A percentile compares a stretch with the other conserved stretches of the same genome.
These are phyloP conservation scores for Yamadazyma ubonensis DNA, from an alignment of 805 yeast genomes.

Conservation along the genomic window DNA sequence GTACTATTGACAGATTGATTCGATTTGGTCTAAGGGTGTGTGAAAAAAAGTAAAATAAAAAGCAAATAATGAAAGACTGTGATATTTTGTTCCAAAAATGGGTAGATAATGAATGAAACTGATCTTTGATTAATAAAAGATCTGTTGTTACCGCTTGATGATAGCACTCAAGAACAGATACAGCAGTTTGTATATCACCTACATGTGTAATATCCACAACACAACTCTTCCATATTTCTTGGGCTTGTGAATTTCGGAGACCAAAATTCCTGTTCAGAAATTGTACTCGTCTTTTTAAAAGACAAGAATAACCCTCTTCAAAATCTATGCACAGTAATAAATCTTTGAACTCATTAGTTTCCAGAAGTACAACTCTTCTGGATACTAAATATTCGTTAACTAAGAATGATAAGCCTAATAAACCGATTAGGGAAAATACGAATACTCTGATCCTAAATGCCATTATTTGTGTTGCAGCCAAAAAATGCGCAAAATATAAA, in stretches of 20 bases:
- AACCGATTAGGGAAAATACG: neutral
- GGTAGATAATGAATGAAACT: neutral
- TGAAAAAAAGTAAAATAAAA: no score
- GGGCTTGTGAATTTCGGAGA: slow-evolving; percentile 10
- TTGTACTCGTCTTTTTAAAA: slow-evolving; percentile 13
- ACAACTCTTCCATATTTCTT: slow-evolving; percentile 14
- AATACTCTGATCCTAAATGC: neutral
- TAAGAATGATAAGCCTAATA: no score
- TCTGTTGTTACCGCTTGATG: no score
- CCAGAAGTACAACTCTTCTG: no score
- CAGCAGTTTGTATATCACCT: slow-evolving; percentile 20
- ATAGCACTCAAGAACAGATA: slow-evolving; percentile 25
- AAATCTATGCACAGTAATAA: slow-evolving; percentile 20
- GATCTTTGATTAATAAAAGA: neutral
- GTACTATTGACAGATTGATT: no score
- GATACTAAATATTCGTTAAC: no score
- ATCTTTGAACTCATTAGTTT: slow-evolving; percentile 7
- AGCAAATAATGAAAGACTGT: neutral
- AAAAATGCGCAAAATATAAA: no score
- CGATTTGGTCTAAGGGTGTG: no score
- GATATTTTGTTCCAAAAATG: no score
- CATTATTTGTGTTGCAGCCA: slow-evolving; percentile 7
- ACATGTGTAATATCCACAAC: slow-evolving; percentile 16
- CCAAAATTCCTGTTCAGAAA: neutral
- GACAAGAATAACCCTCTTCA: slow-evolving; percentile 20